Base-by-base conservation (phyloP, 73 alveolate genomes). In the Paraurostyla sp. region DNA sequence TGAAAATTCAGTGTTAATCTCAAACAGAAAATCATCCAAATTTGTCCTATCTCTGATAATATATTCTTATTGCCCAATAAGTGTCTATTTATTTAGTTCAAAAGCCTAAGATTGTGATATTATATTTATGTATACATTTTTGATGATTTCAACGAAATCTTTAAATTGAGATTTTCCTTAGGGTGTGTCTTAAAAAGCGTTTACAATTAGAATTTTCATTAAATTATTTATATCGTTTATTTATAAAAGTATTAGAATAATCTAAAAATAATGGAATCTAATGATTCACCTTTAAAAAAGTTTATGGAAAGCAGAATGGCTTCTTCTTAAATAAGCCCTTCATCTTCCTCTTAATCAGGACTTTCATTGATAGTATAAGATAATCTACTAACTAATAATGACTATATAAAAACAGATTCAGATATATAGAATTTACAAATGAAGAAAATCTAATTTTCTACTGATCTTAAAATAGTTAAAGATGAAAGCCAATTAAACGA, bases 11-110 rank as follows among this genome's bases (percentile, higher is more conserved):
- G 95, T 76, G 49, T 89, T 84, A 36, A 90, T 83, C 81, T 92
- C 98, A 85, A 83, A 94, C 25, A 94, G 83, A 49, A 84, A 92
- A 29, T 92, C 96, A 78, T 91, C 95, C 0, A 91, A 11, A 20
- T 52, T 78, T 6, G 27, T 51, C 22, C 48, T 22, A 56, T 87
- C 38, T 54, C 87, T 25, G 27, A 75, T 16, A 25, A 75, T 48
- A 41, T 48, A 75, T 43, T 87, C 89, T 30, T 65, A 59, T n/a
- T 49, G 25, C 22, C 65, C 81, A 13, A 87, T 82, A 2, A 56
- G 23, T 4, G 81, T 65, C 29, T 36, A 56, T 42, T 71, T 87
- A 38, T 75, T 30, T 51, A 54, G 23, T 16, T 57, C 73, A 35
- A 87, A 65, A 3, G 60, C 62, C 92, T 69, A 59, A 6, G 23